These are phyloP conservation scores for Solanum corneliomulleri DNA, from an alignment of 257 asterid genomes.

Conservation along the genomic window DNA sequence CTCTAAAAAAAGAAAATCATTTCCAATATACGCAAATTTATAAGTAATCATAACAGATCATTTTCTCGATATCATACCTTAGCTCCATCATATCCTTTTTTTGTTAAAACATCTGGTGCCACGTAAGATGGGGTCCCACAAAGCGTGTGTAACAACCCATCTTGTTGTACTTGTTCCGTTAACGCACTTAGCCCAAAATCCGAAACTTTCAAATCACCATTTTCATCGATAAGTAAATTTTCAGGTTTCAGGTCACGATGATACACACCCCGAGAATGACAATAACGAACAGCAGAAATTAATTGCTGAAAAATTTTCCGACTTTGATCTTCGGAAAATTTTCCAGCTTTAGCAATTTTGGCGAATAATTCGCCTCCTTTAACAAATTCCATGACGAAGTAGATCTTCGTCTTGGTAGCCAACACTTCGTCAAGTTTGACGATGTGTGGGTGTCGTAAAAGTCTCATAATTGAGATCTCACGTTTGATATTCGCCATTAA, in stretches of 20 bases:
- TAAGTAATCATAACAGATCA: background rate
- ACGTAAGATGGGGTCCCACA: conserved; percentile 97
- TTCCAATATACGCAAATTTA: background rate
- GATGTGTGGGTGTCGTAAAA: conserved; percentile 45
- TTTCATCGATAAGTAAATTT: conserved; percentile 63
- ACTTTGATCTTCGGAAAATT: conserved; percentile 43
- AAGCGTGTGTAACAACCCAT: conserved; percentile 70
- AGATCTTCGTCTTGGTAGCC: conserved; percentile 62
- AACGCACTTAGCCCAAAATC: conserved; percentile 86
- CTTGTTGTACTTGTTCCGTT: conserved; percentile 38
- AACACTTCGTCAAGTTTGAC: conserved; percentile 61
- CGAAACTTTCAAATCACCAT: conserved; percentile 60
- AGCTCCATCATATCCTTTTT: conserved; percentile 74
- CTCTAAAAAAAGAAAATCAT: background rate
- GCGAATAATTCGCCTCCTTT: conserved; percentile 83
- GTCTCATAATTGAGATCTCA: conserved; percentile 69
- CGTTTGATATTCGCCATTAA: conserved; percentile 51
- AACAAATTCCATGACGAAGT: conserved; percentile 60
- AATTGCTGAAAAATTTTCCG: conserved; percentile 70
- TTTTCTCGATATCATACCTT: background rate
- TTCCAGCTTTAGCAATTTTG: conserved; percentile 46
- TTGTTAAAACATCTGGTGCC: conserved; percentile 79
- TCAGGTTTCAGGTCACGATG: conserved; percentile 91
- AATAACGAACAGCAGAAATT: conserved; percentile 59
- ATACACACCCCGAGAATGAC: conserved; percentile 64